Conservation (phyloP, 805 yeast species). For the Tetrapisispora fleetii region DNA sequence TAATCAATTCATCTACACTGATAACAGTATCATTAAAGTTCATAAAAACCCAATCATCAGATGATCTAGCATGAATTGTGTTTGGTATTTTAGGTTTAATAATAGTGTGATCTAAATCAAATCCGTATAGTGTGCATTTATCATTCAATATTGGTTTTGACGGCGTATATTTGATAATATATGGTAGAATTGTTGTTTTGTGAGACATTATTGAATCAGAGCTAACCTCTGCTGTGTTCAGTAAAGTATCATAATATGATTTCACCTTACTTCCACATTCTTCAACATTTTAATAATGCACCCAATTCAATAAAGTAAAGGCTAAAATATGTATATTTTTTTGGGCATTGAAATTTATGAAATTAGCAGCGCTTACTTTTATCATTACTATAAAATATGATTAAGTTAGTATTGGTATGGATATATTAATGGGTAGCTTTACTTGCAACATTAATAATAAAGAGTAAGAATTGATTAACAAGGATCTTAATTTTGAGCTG, state of each 20-base stretch:
- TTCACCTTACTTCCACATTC: too few relatives aligned
- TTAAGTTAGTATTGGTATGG: too few relatives aligned
- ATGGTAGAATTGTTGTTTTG: conserved; percentile 32
- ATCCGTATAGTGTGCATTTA: conserved; percentile 46
- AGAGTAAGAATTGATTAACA: too few relatives aligned
- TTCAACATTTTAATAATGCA: neutral
- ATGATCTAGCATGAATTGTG: conserved; percentile 47
- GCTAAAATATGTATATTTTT: neutral
- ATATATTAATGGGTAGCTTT: too few relatives aligned
- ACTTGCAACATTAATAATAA: too few relatives aligned
- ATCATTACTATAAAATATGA: too few relatives aligned
- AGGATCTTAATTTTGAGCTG: too few relatives aligned
- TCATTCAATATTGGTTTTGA: neutral
- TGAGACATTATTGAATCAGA: conserved; percentile 15
- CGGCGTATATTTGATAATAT: conserved; percentile 37
- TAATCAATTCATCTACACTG: conserved; percentile 13
- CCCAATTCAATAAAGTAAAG: neutral
- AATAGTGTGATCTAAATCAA: conserved; percentile 80
- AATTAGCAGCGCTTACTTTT: neutral
- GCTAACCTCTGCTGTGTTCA: neutral
- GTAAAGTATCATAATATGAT: neutral
- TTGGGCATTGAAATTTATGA: neutral
- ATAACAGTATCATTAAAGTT: conserved; percentile 20
- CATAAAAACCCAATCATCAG: conserved; percentile 71
- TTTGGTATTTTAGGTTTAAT: conserved; percentile 41